A percentile compares a stretch with the other conserved stretches of the same genome.
Evolutionary conservation across 2,329 filamentous ascomycete species (phyloP).

Genomic region (Diaporthe batatas): DNA sequence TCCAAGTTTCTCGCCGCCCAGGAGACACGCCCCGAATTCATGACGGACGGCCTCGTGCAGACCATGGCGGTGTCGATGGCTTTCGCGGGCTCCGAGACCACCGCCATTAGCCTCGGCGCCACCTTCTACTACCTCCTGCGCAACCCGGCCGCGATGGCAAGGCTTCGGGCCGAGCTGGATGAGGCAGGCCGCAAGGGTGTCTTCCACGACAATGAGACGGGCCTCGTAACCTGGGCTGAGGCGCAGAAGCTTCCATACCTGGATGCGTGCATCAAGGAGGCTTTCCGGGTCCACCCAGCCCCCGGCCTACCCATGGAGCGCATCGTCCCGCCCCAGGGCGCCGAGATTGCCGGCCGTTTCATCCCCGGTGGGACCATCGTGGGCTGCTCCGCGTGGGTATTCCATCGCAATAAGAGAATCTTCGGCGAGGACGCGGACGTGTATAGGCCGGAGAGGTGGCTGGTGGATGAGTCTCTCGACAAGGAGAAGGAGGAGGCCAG

Average conservation of each 20-base stretch:
- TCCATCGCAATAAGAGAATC: slow-evolving; percentile 76
- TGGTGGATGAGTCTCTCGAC: slow-evolving; percentile 61
- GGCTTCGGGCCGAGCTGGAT: slow-evolving; percentile 53
- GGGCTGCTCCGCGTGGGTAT: slow-evolving; percentile 80
- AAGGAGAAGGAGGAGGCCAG: slow-evolving; percentile 65
- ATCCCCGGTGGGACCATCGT: slow-evolving; percentile 80
- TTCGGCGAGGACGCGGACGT: slow-evolving; percentile 75
- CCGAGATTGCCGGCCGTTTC: slow-evolving; percentile 71
- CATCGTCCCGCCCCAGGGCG: slow-evolving; percentile 77
- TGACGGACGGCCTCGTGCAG: slow-evolving; percentile 77
- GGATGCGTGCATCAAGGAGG: slow-evolving; percentile 63
- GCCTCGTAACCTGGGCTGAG: slow-evolving; percentile 76
- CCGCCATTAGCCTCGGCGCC: slow-evolving; percentile 47
- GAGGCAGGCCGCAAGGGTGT: slow-evolving; percentile 33
- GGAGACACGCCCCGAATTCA: slow-evolving; percentile 76
- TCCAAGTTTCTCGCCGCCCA: slow-evolving; percentile 80
- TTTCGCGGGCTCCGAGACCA: slow-evolving; percentile 48
- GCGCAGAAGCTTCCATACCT: slow-evolving; percentile 80
- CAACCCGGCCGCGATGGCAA: slow-evolving; percentile 44
- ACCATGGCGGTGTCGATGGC: slow-evolving; percentile 73
- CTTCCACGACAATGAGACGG: slow-evolving; percentile 55
- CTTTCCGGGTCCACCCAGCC: slow-evolving; percentile 63
- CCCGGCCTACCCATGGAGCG: slow-evolving; percentile 80
- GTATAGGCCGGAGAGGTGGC: slow-evolving; percentile 78
- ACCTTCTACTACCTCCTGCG: slow-evolving; percentile 48